These are phyloP conservation scores for Phytopythium litorale DNA, from an alignment of 352 stramenopile genomes.

Conservation along the genomic window DNA sequence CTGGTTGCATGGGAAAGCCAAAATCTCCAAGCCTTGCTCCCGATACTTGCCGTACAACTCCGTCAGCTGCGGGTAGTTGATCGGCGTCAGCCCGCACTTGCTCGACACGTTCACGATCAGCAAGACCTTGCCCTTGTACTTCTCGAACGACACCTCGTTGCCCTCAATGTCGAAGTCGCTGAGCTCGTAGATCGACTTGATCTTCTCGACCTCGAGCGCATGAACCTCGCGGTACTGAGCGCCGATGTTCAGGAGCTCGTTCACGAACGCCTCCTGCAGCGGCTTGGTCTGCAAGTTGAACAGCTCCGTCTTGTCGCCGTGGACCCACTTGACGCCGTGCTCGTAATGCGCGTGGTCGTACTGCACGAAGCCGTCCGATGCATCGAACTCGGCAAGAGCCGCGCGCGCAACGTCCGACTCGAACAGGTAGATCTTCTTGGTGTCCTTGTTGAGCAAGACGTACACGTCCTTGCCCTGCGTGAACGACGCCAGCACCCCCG, in stretches of 20 bases:
- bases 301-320: constrained; percentile 37
- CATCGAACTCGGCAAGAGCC: constrained; percentile 22
- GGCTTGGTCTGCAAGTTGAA: constrained; percentile 38
- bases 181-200: constrained; percentile 73
- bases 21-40: constrained; percentile 45
- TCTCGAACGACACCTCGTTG: constrained; percentile 53
- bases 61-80: constrained; percentile 83
- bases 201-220: constrained; percentile 25
- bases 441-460: constrained; percentile 36
- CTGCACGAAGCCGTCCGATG: constrained; percentile 33
- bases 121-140: constrained; percentile 59
- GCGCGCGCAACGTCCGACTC: constrained; percentile 31
- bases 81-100: constrained; percentile 77
- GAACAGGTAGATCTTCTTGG: constrained; percentile 43
- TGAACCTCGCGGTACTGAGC: constrained; percentile 51
- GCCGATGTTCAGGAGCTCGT: constrained; percentile 43
- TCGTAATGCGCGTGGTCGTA: constrained; percentile 38
- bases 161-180: constrained; percentile 62
- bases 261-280: constrained; percentile 41
- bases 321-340: constrained; percentile 41
- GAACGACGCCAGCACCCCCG: constrained; percentile 47
- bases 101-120: constrained; percentile 79
- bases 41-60: constrained; percentile 66
- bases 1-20: constrained; percentile 87
- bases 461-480: constrained; percentile 57